Evolutionary conservation across 2,329 filamentous ascomycete species (phyloP).

Genomic region (Fusarium haematococcum): DNA sequence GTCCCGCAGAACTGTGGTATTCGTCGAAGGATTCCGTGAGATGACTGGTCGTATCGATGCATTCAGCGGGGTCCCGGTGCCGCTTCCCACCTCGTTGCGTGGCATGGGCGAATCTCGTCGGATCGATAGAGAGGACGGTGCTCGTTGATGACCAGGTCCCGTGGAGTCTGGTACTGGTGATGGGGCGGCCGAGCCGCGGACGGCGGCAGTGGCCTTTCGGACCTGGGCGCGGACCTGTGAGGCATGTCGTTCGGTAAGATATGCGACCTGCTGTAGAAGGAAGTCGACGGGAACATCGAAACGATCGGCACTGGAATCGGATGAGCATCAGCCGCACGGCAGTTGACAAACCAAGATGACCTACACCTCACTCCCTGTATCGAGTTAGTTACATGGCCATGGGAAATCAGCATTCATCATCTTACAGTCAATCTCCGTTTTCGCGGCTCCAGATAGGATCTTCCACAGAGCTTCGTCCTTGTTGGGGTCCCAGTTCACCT

Average conservation of each 20-base stretch:
- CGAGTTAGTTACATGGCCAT: slow-evolving; percentile 32
- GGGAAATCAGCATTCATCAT: slow-evolving; percentile 10
- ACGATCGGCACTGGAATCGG: slow-evolving; percentile 68
- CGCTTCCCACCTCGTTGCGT: slow-evolving; percentile 58
- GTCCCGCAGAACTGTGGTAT: slow-evolving; percentile 56
- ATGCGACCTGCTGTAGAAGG: slow-evolving; percentile 91
- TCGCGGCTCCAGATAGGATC: slow-evolving; percentile 83
- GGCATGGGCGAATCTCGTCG: slow-evolving; percentile 68
- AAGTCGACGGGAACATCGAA: slow-evolving; percentile 92
- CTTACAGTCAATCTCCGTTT: slow-evolving; percentile 89
- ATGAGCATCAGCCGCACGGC: slow-evolving; percentile 36
- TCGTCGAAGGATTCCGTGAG: slow-evolving; percentile 62
- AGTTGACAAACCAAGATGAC: slow-evolving; percentile 46
- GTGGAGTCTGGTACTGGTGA: slow-evolving; percentile 66
- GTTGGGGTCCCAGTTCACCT: slow-evolving; percentile 88
- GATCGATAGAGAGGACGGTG: slow-evolving; percentile 67
- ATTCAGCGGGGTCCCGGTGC: slow-evolving; percentile 57
- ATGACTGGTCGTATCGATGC: slow-evolving; percentile 58
- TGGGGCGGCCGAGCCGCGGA: slow-evolving; percentile 66
- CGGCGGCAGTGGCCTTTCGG: slow-evolving; percentile 75
- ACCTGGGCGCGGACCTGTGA: slow-evolving; percentile 92
- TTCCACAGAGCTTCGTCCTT: slow-evolving; percentile 95
- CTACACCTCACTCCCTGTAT: slow-evolving; percentile 80
- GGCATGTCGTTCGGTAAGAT: slow-evolving; percentile 91
- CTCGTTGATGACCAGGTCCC: slow-evolving; percentile 53